Base-by-base conservation (phyloP, 2,329 filamentous ascomycete genomes). In the Neonectria sp. region DNA sequence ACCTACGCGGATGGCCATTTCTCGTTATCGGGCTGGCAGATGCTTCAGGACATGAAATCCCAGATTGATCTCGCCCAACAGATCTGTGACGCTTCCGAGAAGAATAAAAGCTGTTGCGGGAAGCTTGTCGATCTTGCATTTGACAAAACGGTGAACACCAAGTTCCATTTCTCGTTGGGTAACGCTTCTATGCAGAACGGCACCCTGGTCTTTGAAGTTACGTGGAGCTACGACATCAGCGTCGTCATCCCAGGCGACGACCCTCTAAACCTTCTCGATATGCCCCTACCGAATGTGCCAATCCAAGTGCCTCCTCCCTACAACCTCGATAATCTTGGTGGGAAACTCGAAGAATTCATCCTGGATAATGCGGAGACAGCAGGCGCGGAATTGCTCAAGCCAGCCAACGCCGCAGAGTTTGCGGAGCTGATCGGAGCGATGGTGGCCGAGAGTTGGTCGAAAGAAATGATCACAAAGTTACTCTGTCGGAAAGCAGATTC, bases 181-280 rank as follows among this genome's bases (percentile, higher is more conserved):
- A 27, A 55, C 31, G 51, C 51, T 37, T 37, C 51, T 21, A 33
- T 13, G 25, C 29, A 55, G 17, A 27, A 35, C 33, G 51, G 51
- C 7, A 29, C 29, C 29, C 7, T 29, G 8, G 29, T 33, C 27
- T 35, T 35, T 33, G 21, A 55, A 29, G 5, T 55, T n/a, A 55
- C 29, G 31, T 55, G 51, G 51, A 55, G 27, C 6, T 55, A 55
- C 51, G 51, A 55, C 51, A 55, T 55, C 9, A 55, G 25, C 7
- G 33, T 55, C 8, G 17, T 24, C 25, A 25, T 55, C 8, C 51
- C 51, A 5, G 51, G 51, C 24, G 51, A 55, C 2, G 21, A 29
- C 29, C 29, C 17, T 55, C 51, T 21, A 21, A 25, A 55, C 9
- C 29, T 55, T 21, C 51, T 21, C 29, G 51, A 27, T 25, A 25